Percentiles rank a stretch among this genome's conserved stretches.
These are phyloP conservation scores for Sanghuangporus baumii DNA, from an alignment of 1,284 basidiomycete species.

Conservation along the genomic window DNA sequence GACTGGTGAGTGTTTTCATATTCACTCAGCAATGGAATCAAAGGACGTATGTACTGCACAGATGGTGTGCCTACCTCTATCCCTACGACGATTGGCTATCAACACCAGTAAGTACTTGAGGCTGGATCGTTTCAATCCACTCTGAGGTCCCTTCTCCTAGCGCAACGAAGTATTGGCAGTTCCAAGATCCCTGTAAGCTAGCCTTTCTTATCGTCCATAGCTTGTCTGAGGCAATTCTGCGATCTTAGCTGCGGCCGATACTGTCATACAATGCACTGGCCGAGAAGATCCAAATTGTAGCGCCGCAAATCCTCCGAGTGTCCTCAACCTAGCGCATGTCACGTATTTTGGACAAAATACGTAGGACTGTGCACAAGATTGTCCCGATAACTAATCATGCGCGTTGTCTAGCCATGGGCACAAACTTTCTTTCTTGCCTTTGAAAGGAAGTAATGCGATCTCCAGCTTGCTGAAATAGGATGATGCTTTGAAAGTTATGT, in stretches of 20 bases:
- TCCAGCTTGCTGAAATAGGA: too few species aligned
- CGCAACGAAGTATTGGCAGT: constrained; percentile 18
- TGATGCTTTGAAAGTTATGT: not conserved
- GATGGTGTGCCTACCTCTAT: constrained; percentile 15
- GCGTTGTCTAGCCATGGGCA: not conserved
- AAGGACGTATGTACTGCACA: not conserved
- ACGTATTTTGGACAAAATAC: constrained; percentile 14
- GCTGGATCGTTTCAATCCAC: not conserved
- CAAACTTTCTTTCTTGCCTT: not conserved
- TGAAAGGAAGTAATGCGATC: not conserved
- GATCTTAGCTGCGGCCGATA: constrained; percentile 2
- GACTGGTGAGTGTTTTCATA: not conserved
- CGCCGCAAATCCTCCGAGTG: constrained; percentile 16
- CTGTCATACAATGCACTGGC: constrained; percentile 13
- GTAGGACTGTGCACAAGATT: not conserved
- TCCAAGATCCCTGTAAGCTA: constrained; percentile 15
- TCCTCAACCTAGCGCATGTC: constrained; percentile 14
- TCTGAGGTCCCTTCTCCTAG: not conserved
- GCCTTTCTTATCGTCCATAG: not conserved
- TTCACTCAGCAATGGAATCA: not conserved
- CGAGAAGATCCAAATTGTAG: constrained; percentile 19
- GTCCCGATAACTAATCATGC: not conserved
- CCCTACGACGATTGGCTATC: not conserved
- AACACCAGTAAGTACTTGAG: constrained; percentile 3
- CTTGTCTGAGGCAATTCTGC: not conserved